Base-by-base conservation (phyloP, 768 basidiomycete genomes). In the Boletus rufocinnamomeus region DNA sequence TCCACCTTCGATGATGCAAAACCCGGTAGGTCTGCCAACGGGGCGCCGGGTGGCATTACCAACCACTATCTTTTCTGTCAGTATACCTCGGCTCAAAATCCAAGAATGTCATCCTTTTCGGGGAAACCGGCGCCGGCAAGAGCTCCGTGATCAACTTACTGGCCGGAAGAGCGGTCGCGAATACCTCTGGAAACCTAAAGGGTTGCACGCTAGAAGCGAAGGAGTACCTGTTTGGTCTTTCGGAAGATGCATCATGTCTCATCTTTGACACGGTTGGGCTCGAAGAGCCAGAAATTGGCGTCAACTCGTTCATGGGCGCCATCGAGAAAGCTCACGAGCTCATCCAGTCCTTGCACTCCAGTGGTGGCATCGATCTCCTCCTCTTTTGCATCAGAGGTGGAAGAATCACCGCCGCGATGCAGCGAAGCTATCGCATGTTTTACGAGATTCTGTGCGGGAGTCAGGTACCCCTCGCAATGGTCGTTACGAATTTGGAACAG, bases 391-490 rank as follows among this genome's bases (percentile, higher is more conserved):
- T 65, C 28, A 37, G 53, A 17, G 49, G 28, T 1, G 49, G 48
- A 1, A 43, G 64, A 7, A n/a, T 65, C 37, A 65, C 64, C 0
- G 2, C 19, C 5, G 28, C 59, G 1, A 28, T 38, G 37, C 63
- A 64, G 28, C 45, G 53, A 16, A 61, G 28, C 44, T 65, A 65
- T 28, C 50, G 52, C n/a, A 17, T 64, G n/a, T 64, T 64, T 34
- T 37, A 23, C 34, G 63, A 64, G n/a, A 19, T 64, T 27, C 13
- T 65, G 23, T 61, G 64, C 25, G 59, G 8, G 3, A 38, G 44
- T 30, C 23, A 53, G 7, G 63, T 58, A 3, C 63, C 56, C 1
- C 51, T 64, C 17, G 63, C 62, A 4, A n/a, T 64, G 44, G 32
- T 64, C 21, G 50, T 64, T 21, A 63, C 63, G 2, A 25, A 56